phyloP scores from a whole-genome alignment of 2,329 filamentous ascomycete species.

The Apiospora aurea region DNA sequence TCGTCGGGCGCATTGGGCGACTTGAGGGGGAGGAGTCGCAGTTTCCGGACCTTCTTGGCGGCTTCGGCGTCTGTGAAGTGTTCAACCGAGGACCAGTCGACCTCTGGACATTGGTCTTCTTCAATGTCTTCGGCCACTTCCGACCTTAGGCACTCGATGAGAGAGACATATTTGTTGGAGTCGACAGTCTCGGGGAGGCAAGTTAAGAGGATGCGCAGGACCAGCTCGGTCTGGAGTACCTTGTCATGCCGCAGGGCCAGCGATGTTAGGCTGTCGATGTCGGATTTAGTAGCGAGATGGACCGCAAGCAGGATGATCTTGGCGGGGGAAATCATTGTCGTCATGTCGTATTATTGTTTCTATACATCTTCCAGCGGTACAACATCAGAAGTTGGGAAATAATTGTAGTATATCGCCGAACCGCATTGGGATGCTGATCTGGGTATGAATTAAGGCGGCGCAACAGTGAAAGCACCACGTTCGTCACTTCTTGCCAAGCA shows the following conservation, averaged over 20 bases:
- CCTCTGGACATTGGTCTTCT: slow-evolving; percentile 46
- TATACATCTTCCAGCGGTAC: slow-evolving; percentile 25
- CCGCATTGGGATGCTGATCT: slow-evolving; percentile 4
- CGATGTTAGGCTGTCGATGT: slow-evolving; percentile 62
- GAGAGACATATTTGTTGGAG: slow-evolving; percentile 66
- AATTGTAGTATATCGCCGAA: neutral
- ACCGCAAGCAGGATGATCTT: slow-evolving; percentile 78
- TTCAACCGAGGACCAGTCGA: slow-evolving; percentile 65
- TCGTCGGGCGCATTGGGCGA: slow-evolving; percentile 56
- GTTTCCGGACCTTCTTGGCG: slow-evolving; percentile 66
- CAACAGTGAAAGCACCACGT: slow-evolving; percentile 19
- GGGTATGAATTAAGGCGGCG: slow-evolving; percentile 16
- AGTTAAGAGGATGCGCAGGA: slow-evolving; percentile 77
- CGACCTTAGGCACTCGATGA: slow-evolving; percentile 61
- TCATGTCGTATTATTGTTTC: slow-evolving; percentile 37
- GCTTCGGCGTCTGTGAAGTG: slow-evolving; percentile 69
- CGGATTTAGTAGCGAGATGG: slow-evolving; percentile 70
- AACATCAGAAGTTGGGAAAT: neutral
- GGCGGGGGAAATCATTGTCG: slow-evolving; percentile 62
- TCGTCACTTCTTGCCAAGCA: slow-evolving; percentile 20
- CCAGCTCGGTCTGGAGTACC: slow-evolving; percentile 67
- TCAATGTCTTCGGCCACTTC: slow-evolving; percentile 52
- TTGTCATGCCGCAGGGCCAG: slow-evolving; percentile 61
- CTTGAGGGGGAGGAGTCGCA: slow-evolving; percentile 66
- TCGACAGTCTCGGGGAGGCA: slow-evolving; percentile 76